These are phyloP conservation scores for Talaromyces thailandensis DNA, from an alignment of 495 filamentous ascomycete genomes.

Conservation along the genomic window DNA sequence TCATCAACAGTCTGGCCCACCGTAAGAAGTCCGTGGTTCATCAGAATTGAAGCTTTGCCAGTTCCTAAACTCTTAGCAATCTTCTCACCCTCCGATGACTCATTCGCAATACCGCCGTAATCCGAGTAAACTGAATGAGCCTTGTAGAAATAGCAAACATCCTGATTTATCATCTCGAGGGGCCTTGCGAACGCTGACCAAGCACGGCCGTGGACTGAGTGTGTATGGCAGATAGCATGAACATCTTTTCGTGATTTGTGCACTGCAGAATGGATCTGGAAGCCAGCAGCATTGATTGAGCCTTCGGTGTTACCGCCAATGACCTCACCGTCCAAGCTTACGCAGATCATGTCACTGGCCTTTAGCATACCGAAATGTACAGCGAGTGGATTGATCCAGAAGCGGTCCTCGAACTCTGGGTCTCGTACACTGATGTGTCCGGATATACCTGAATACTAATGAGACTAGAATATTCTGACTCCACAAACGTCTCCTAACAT, in stretches of 20 bases:
- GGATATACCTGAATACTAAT: constrained; percentile 6
- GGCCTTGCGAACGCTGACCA: constrained; percentile 17
- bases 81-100: constrained; percentile 36
- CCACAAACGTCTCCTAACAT: constrained; percentile 19
- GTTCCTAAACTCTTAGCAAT: constrained; percentile 41
- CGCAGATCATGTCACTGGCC: constrained; percentile 22
- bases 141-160: constrained; percentile 43
- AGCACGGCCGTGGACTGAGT: constrained; percentile 19
- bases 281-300: constrained; percentile 46
- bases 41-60: constrained; percentile 36
- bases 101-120: constrained; percentile 49
- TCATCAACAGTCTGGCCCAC: constrained; percentile 46
- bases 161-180: constrained; percentile 29
- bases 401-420: constrained; percentile 16
- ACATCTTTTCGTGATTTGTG: constrained; percentile 22
- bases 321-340: constrained; percentile 17
- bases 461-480: neutral
- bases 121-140: constrained; percentile 40
- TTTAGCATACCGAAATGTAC: constrained; percentile 24
- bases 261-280: constrained; percentile 40
- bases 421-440: constrained; percentile 27
- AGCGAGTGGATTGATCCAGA: constrained; percentile 23
- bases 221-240: constrained; percentile 24
- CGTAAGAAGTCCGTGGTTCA: constrained; percentile 47
- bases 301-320: constrained; percentile 31